Evolutionary conservation across 805 yeast genomes (phyloP).

Genomic region (Starmerella apicola): DNA sequence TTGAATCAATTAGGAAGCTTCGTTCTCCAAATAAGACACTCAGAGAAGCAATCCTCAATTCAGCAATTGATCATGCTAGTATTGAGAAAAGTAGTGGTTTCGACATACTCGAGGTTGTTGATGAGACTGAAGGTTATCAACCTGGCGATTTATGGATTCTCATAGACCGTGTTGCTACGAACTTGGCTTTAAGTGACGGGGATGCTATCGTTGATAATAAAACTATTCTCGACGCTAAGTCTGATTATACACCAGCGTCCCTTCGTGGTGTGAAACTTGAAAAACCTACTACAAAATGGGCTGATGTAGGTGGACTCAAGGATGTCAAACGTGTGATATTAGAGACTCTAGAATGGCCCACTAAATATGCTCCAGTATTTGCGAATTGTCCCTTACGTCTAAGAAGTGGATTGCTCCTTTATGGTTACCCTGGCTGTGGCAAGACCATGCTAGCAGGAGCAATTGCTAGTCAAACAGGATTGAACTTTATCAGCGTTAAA

Average conservation of each 20-base stretch:
- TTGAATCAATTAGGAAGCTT: conserved; percentile 50
- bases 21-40: conserved; percentile 57
- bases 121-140: conserved; percentile 77
- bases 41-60: conserved; percentile 38
- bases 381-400: conserved; percentile 73
- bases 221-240: conserved; percentile 45
- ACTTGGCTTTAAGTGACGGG: conserved; percentile 7
- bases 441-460: conserved; percentile 89
- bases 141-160: conserved; percentile 69
- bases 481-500: conserved; percentile 83
- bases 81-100: conserved; percentile 29
- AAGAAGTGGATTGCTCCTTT: conserved; percentile 77
- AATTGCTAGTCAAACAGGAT: conserved; percentile 83
- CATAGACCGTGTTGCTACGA: conserved; percentile 41
- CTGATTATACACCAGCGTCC: conserved; percentile 65
- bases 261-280: conserved; percentile 78
- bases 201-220: conserved; percentile 12
- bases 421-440: conserved; percentile 98
- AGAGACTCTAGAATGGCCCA: conserved; percentile 95
- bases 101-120: conserved; percentile 34
- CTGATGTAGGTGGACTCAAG: conserved; percentile 75
- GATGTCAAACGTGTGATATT: conserved; percentile 63
- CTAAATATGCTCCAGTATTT: conserved; percentile 91
- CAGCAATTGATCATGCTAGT: conserved; percentile 30
- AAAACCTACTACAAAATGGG: conserved; percentile 65